Base-by-base conservation (phyloP, 2,329 filamentous ascomycete genomes). In the Diaporthe vexans region DNA sequence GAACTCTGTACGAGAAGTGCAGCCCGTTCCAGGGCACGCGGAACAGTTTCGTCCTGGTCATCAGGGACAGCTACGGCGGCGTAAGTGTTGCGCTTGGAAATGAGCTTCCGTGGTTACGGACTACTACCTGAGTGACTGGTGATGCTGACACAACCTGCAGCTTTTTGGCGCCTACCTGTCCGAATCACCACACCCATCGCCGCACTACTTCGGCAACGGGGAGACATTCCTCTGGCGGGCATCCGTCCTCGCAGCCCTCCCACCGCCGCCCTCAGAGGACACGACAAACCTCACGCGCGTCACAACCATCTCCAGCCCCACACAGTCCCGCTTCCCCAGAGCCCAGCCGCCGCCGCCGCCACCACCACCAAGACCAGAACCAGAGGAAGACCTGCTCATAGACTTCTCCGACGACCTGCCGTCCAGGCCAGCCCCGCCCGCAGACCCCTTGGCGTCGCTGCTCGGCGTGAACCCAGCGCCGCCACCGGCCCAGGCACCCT, bases 151-250 rank as follows among this genome's bases (percentile, higher is more conserved):
- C 24, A 4, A 21, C 35, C 15, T 54, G 17, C 76, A 93, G 90
- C 89, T 95, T 56, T 99, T 99, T 82, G 97, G 97, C 80, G 95
- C 95, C 71, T 98, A 98, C 83, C 91, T 98, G 71, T 97, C 95
- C 70, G 96, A 99, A 82, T 88, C 94, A 68, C 95, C 96, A 15
- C 94, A 93, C 78, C 94, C 95, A 0, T 87, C 91, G 1, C 85
- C 94, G 3, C 94, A 95, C 77, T 99, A 98, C 86, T 99, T 94
- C 83, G 97, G 97, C 79, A 98, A 95, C 17, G 97, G 97, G 79
- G 97, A 99, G 84, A 98, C 96, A 84, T 99, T 97, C 83, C 90
- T 97, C 77, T 97, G 94, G 94, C 91, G 94, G 63, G 93, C 94
- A 0, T 91, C 91, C 58, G 84, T 93, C 5, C 86, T 95, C 46